Conservation (phyloP, 2,329 filamentous ascomycete species). For the Hawksworthiomyces lignivorus region DNA sequence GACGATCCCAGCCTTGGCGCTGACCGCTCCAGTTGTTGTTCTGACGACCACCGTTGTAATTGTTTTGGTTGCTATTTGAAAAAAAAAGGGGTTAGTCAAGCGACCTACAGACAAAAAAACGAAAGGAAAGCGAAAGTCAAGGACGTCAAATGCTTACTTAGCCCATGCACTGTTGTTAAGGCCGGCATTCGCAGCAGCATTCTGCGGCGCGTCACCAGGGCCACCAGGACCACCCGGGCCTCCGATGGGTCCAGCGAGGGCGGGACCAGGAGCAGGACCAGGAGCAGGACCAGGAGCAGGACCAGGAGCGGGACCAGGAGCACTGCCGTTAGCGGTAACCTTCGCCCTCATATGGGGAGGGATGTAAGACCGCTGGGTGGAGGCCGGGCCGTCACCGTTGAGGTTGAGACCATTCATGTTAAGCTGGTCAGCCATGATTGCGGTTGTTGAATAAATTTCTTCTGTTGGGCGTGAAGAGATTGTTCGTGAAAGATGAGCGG, state of each 20-base stretch:
- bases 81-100: conserved; percentile 13
- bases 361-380: conserved; percentile 63
- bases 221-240: conserved; percentile 12
- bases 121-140: not conserved
- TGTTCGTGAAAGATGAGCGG: not conserved
- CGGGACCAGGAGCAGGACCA: not conserved
- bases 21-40: conserved; percentile 17
- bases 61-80: conserved; percentile 36
- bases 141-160: conserved; percentile 36
- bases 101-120: conserved; percentile 10
- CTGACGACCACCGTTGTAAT: conserved; percentile 32
- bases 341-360: conserved; percentile 73
- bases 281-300: not conserved
- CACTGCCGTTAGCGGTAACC: conserved; percentile 28
- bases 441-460: conserved; percentile 11
- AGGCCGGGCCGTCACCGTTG: conserved; percentile 24
- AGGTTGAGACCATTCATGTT: conserved; percentile 72
- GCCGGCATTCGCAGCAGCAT: conserved; percentile 31
- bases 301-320: conserved; percentile 16
- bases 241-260: conserved; percentile 17
- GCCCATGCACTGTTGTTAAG: conserved; percentile 60
- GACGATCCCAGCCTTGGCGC: conserved; percentile 20
- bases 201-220: not conserved
- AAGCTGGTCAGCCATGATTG: conserved; percentile 73
- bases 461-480: conserved; percentile 13